Evolutionary conservation across 768 basidiomycete species (phyloP).

Genomic region (Fibroporia radiculosa): DNA sequence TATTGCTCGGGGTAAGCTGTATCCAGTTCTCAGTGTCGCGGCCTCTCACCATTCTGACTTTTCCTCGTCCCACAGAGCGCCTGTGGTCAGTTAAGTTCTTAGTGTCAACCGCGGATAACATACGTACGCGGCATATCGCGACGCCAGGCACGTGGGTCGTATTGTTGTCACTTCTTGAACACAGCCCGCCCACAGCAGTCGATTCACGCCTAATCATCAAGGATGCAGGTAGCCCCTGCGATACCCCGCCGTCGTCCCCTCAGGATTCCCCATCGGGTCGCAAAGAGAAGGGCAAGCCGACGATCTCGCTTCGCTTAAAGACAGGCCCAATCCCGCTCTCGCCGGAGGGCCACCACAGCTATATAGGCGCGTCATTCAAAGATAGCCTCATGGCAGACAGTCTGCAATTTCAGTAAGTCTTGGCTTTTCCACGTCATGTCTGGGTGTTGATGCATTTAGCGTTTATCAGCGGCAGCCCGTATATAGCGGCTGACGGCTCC

Average conservation of each 20-base stretch:
- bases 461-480: slow-evolving; percentile 15
- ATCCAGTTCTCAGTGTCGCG: not conserved
- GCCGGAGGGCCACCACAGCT: slow-evolving; percentile 9
- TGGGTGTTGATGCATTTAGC: not conserved
- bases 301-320: slow-evolving; percentile 32
- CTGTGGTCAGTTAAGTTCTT: slow-evolving; percentile 48
- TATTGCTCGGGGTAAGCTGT: slow-evolving; percentile 46
- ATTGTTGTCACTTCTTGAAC: slow-evolving; percentile 41
- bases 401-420: slow-evolving; percentile 44
- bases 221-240: slow-evolving; percentile 19
- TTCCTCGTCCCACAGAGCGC: slow-evolving; percentile 31
- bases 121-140: not conserved
- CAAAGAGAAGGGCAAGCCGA: slow-evolving; percentile 18
- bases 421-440: not conserved
- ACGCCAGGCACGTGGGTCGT: slow-evolving; percentile 31
- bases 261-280: slow-evolving; percentile 2
- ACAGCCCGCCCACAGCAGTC: slow-evolving; percentile 52
- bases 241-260: slow-evolving; percentile 5
- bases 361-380: slow-evolving; percentile 35
- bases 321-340: slow-evolving; percentile 25
- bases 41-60: not conserved
- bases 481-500: slow-evolving; percentile 15
- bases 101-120: slow-evolving; percentile 8
- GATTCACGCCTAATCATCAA: slow-evolving; percentile 44
- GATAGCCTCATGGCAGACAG: slow-evolving; percentile 34